These are phyloP conservation scores for Phellinidium pouzarii DNA, from an alignment of 1,284 basidiomycete genomes.

Conservation along the genomic window DNA sequence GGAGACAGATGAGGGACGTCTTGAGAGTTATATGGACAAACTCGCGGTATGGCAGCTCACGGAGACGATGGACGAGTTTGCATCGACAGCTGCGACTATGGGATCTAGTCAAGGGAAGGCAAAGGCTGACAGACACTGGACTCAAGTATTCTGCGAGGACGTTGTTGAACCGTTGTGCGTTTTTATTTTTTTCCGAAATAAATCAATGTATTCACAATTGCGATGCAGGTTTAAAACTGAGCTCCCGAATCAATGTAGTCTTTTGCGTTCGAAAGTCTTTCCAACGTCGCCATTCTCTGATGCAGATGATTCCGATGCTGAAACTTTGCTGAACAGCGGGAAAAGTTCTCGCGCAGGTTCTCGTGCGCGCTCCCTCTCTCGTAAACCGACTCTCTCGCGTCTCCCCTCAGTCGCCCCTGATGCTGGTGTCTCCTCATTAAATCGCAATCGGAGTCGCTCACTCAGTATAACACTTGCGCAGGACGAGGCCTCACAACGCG, in stretches of 20 bases:
- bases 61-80: conserved; percentile 30
- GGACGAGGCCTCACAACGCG: conserved; percentile 41
- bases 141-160: conserved; percentile 59
- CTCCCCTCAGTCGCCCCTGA: neutral
- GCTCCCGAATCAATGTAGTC: conserved; percentile 47
- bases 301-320: conserved; percentile 26
- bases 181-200: neutral
- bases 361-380: conserved; percentile 8
- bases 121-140: conserved; percentile 56
- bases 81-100: conserved; percentile 15
- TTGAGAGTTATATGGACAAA: conserved; percentile 72
- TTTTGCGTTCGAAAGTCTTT: conserved; percentile 64
- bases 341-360: conserved; percentile 6
- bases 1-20: conserved; percentile 36
- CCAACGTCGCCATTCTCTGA: conserved; percentile 53
- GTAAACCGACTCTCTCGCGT: neutral
- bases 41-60: conserved; percentile 69
- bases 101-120: conserved; percentile 11
- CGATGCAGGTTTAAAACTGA: conserved; percentile 45
- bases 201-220: neutral
- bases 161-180: conserved; percentile 57
- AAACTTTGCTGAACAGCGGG: conserved; percentile 11
- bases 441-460: conserved; percentile 46
- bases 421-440: neutral
- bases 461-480: conserved; percentile 55